These are phyloP conservation scores for Zymoseptoria pseudotritici DNA, from an alignment of 2,329 filamentous ascomycete species.

Conservation along the genomic window DNA sequence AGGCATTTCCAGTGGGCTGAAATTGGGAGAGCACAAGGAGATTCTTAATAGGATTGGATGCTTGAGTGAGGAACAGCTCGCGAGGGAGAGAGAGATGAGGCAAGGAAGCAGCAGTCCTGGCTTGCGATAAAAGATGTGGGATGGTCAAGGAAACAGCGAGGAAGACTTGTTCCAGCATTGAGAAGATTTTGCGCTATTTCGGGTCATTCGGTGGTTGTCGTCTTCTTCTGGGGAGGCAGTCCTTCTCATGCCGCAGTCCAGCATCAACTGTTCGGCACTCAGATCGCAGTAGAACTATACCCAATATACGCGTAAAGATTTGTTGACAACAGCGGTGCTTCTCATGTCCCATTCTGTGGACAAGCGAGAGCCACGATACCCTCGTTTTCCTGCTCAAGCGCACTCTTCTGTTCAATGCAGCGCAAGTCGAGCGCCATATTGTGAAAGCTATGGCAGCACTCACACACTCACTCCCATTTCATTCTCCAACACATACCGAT, in stretches of 20 bases:
- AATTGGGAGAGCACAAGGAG: slow-evolving; percentile 69
- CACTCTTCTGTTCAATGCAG: no score
- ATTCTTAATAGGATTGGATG: slow-evolving; percentile 75
- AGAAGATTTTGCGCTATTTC: not conserved
- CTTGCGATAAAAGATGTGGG: not conserved
- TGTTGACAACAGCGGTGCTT: not conserved
- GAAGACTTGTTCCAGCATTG: not conserved
- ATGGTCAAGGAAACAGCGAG: not conserved
- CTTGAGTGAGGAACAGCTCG: slow-evolving; percentile 31
- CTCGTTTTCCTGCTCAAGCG: not conserved
- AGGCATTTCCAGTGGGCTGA: slow-evolving; percentile 42
- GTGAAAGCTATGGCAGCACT: no score
- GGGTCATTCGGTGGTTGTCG: not conserved
- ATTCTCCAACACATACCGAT: slow-evolving; percentile 27
- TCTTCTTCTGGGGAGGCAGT: not conserved
- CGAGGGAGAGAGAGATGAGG: slow-evolving; percentile 26
- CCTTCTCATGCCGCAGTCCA: not conserved
- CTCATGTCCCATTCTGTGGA: not conserved
- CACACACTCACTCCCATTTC: not conserved
- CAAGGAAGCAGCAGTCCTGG: slow-evolving; percentile 20
- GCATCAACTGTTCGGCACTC: not conserved
- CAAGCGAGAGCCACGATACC: no score
- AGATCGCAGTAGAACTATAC: not conserved
- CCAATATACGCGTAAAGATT: not conserved
- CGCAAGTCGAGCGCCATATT: no score